These are phyloP conservation scores for Trametes pubescens DNA, from an alignment of 1,284 basidiomycete species.

Conservation along the genomic window DNA sequence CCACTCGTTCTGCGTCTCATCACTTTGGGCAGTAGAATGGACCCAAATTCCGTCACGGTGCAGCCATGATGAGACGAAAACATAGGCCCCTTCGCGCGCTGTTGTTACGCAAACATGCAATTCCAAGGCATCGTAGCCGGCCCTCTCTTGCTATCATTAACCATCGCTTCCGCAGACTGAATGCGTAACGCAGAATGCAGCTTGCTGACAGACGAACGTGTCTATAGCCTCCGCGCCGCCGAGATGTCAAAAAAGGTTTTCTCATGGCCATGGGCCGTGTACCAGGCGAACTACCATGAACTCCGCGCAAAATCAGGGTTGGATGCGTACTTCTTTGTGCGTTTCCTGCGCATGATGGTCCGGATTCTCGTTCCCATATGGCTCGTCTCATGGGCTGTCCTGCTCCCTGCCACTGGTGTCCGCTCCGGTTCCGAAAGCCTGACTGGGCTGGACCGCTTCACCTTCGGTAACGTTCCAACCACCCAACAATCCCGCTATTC, in stretches of 20 bases:
- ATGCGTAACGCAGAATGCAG: not conserved
- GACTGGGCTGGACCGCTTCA: constrained; percentile 77
- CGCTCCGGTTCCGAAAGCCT: constrained; percentile 56
- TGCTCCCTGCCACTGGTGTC: constrained; percentile 74
- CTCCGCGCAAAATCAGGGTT: constrained; percentile 82
- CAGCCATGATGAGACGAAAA: too few species aligned
- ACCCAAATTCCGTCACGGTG: too few species aligned
- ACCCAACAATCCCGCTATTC: constrained; percentile 68
- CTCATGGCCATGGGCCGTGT: constrained; percentile 68
- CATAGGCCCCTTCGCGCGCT: too few species aligned
- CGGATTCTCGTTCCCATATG: constrained; percentile 86
- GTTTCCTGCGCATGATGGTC: constrained; percentile 86
- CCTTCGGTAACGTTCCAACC: constrained; percentile 79
- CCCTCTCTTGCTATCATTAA: not conserved
- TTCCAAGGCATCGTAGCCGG: too few species aligned
- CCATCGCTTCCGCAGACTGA: too few species aligned
- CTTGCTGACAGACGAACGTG: not conserved
- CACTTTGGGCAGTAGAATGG: not conserved
- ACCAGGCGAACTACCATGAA: constrained; percentile 64
- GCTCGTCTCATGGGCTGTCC: constrained; percentile 76
- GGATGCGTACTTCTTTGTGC: constrained; percentile 94
- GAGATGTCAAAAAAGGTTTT: constrained; percentile 56
- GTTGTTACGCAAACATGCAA: too few species aligned
- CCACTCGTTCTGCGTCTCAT: not conserved
- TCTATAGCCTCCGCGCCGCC: constrained; percentile 59